phyloP scores from a whole-genome alignment of 192 early-diverging fungal genomes.

The Coemansia sp. region DNA sequence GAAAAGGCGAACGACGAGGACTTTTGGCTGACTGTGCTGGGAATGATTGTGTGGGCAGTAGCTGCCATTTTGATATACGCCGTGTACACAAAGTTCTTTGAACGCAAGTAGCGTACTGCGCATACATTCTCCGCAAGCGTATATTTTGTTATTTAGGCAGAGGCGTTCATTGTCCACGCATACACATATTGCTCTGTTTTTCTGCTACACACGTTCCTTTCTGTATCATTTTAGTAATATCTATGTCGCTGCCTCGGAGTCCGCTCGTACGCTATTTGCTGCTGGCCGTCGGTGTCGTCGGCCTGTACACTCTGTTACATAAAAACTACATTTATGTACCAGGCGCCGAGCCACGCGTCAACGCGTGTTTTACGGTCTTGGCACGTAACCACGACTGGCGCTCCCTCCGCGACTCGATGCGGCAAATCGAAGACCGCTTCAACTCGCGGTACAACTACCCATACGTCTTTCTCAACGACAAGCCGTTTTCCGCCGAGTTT shows the following conservation, averaged over 20 bases:
- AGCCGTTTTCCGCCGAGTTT: slow-evolving; percentile 68
- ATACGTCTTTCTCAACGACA: slow-evolving; percentile 81
- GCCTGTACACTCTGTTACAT: slow-evolving; percentile 36
- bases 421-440: slow-evolving; percentile 75
- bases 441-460: slow-evolving; percentile 77
- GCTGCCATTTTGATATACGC: slow-evolving; percentile 28
- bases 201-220: neutral
- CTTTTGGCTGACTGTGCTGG: slow-evolving; percentile 43
- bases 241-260: slow-evolving; percentile 29
- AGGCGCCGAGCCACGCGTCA: slow-evolving; percentile 38
- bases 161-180: no score
- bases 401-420: slow-evolving; percentile 58
- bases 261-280: slow-evolving; percentile 42
- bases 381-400: slow-evolving; percentile 67
- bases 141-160: no score
- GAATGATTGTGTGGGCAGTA: slow-evolving; percentile 37
- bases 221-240: neutral
- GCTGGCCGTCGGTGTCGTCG: slow-evolving; percentile 16
- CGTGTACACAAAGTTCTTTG: slow-evolving; percentile 43
- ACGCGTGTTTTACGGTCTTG: slow-evolving; percentile 68
- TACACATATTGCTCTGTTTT: neutral
- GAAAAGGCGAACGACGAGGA: slow-evolving; percentile 21
- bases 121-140: neutral
- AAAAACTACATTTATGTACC: slow-evolving; percentile 43
- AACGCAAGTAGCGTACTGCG: slow-evolving; percentile 13